Evolutionary conservation across 2,329 filamentous ascomycete genomes (phyloP), one percentile per base, ranked within the genome.

Genomic region (Drechmeria coniospora): DNA sequence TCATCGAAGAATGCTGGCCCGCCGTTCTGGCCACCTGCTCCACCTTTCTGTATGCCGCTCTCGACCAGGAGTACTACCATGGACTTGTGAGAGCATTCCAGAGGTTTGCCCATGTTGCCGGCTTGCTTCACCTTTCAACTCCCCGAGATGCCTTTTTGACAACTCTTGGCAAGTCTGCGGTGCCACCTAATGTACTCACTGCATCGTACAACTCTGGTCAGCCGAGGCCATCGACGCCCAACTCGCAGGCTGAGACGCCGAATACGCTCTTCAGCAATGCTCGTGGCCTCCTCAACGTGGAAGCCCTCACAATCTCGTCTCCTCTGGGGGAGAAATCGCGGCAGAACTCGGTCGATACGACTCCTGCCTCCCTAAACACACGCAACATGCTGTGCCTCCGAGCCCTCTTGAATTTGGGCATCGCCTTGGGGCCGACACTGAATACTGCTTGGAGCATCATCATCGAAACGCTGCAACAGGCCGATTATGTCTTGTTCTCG

Each of bases 51-150:
- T 92, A 92, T 46, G 82, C 90, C 17, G 75, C 87, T 0, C 60
- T 98, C 4, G 90, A 98, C 47, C 79, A 82, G 1, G 84, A 94
- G 29, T 94, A 90, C 41, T 98, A 95, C 43, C 86, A 94, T 39
- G 74, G 78, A 8, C 61, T 98, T 2, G 87, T 98, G 15, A 72
- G 90, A 38, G 81, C 87, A 0, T 92, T 95, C 40, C 90, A 98
- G 44, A 84, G 92, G 38, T 81, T 98, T 43, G 80, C 90, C 1
- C 92, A 98, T 47, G 87, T 95, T 3, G 83, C 90, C 21, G 92
- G 90, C 5, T 61, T 98, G 25, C 56, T 98, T 7, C 74, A 86
- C 36, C 67, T 95, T 8, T 61, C 68, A 9, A 94, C 87, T 0
- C 86, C 90, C 1, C 68, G 90, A 37, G 90, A 98, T 60, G 90